A percentile compares a stretch with the other conserved stretches of the same genome.
phyloP scores from a whole-genome alignment of 352 stramenopile species.

The Pythium pyrilobum region DNA sequence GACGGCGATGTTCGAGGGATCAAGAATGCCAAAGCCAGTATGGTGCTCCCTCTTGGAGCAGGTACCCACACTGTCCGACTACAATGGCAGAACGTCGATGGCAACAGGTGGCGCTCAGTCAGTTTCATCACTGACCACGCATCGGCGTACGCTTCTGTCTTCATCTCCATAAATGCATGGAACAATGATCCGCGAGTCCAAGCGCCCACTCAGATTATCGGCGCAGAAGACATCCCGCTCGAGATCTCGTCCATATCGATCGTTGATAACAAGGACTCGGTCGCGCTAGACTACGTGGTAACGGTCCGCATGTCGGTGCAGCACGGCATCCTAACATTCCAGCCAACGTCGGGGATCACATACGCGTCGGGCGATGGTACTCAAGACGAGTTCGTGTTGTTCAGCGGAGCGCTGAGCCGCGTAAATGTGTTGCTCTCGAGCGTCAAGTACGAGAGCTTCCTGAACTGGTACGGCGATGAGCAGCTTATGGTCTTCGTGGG shows the following conservation, averaged over 20 bases:
- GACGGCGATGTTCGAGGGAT: conserved; percentile 65
- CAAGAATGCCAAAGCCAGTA: conserved; percentile 62
- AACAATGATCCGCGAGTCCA: conserved; percentile 63
- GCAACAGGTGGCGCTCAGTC: conserved; percentile 55
- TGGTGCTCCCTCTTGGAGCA: conserved; percentile 47
- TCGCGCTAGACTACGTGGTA: conserved; percentile 57
- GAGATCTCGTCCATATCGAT: conserved; percentile 39
- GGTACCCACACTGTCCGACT: conserved; percentile 58
- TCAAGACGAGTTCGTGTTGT: conserved; percentile 51
- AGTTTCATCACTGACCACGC: conserved; percentile 65
- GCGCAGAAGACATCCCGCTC: conserved; percentile 44
- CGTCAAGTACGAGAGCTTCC: conserved; percentile 48
- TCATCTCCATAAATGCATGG: conserved; percentile 60
- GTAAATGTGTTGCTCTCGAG: conserved; percentile 48
- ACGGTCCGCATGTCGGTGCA: conserved; percentile 49
- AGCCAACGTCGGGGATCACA: conserved; percentile 54
- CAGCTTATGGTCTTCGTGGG: conserved; percentile 44
- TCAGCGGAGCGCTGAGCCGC: conserved; percentile 52
- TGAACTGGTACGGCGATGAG: conserved; percentile 77
- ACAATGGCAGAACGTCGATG: conserved; percentile 76
- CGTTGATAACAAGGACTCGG: conserved; percentile 37
- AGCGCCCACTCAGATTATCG: conserved; percentile 27
- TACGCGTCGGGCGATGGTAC: conserved; percentile 44
- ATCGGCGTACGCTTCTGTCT: conserved; percentile 64
- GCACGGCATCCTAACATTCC: conserved; percentile 46